phyloP scores from a whole-genome alignment of 2,329 filamentous ascomycete genomes.

The Fusarium tricinctum region DNA sequence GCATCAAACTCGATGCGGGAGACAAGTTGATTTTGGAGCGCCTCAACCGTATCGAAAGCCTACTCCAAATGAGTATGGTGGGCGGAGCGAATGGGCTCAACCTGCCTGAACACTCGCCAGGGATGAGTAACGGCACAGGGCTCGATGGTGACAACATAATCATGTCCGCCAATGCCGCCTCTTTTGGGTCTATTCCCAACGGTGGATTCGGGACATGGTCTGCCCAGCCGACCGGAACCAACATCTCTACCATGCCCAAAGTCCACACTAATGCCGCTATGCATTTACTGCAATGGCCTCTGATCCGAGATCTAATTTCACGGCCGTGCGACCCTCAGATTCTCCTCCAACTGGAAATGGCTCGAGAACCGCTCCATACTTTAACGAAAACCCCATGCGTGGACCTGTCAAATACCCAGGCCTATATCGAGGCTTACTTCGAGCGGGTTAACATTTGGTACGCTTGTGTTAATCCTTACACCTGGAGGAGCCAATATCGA shows the following conservation, averaged over 20 bases:
- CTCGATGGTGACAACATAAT: conserved; percentile 70
- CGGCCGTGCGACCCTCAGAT: conserved; percentile 84
- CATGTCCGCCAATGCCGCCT: conserved; percentile 57
- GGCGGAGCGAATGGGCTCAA: conserved; percentile 65
- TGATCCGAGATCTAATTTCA: conserved; percentile 83
- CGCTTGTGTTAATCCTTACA: conserved; percentile 85
- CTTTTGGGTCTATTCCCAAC: conserved; percentile 70
- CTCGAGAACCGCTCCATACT: conserved; percentile 78
- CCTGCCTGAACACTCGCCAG: conserved; percentile 73
- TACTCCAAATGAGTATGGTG: conserved; percentile 79
- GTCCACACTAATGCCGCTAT: conserved; percentile 84
- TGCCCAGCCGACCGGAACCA: conserved; percentile 65
- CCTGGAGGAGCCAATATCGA: conserved; percentile 81
- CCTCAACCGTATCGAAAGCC: conserved; percentile 80
- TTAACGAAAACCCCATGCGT: conserved; percentile 75
- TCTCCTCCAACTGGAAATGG: conserved; percentile 85
- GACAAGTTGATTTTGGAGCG: conserved; percentile 89
- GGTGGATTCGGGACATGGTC: conserved; percentile 81
- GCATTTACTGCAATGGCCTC: conserved; percentile 83
- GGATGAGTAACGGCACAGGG: conserved; percentile 73
- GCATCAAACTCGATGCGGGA: conserved; percentile 87
- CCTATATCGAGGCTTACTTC: conserved; percentile 85
- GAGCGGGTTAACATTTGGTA: conserved; percentile 88
- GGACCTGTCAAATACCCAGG: conserved; percentile 79
- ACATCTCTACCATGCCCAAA: conserved; percentile 89